Base-by-base conservation (phyloP, 805 yeast genomes). In the Saccharomyces cerevisiae region DNA sequence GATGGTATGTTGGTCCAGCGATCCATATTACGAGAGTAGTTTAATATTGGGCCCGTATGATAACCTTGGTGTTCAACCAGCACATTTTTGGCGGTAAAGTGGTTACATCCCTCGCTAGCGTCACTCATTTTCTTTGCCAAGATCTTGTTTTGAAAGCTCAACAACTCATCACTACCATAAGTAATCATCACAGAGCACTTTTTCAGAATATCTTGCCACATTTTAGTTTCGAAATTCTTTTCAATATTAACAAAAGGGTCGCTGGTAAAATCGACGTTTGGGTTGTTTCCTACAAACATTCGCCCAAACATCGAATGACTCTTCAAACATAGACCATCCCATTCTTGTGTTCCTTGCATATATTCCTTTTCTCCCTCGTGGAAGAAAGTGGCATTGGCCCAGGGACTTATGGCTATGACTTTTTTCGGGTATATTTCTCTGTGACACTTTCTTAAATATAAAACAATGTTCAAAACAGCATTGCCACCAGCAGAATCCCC, bases 401-500 rank as follows among this genome's bases (percentile, higher is more conserved):
- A 65, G 6, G 69, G 69, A 46, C 68, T 64, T 11, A 65, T 50
- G 2, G 53, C 55, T n/a, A 64, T 32, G 22, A 59, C 62, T 51
- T 59, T 60, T 24, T 53, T 49, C 10, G 69, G 69, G 11, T 53
- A 32, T 11, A 55, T n/a, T 1, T 6, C 28, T 36, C 50, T 27
- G 3, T 48, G 32, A 27, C 48, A 50, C 46, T 32, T 41, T 5
- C 49, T 49, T 24, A 61, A 48, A 46, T 55, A 55, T 27, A 54
- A 51, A 22, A 65, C 47, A 22, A 63, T 48, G 47, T 60, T 51
- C 10, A 64, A 32, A 9, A 59, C 53, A 11, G 64, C 32, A 32
- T 62, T 58, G 9, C 66, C 69, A 21, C 69, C 69, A 4, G 66
- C 63, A 3, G 69, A 65, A 29, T 65, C 69, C n/a, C 69, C 69